These are phyloP conservation scores for Globisporangium heterothallicum DNA, from an alignment of 352 stramenopile species.

Conservation along the genomic window DNA sequence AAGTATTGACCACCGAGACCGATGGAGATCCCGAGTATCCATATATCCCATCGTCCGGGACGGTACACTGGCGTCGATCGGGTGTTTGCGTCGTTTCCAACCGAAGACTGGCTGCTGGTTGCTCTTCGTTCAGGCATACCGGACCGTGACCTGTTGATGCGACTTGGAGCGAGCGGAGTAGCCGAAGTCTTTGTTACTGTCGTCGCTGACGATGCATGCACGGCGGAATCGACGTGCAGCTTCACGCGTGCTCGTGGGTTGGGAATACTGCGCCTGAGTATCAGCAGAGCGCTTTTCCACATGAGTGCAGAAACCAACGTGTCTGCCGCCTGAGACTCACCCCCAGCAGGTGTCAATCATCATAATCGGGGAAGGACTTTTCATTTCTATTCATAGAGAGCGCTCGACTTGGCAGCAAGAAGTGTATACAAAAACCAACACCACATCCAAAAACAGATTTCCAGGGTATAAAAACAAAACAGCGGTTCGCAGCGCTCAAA, in stretches of 20 bases:
- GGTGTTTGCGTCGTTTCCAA: slow-evolving; percentile 96
- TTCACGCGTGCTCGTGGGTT: slow-evolving; percentile 10
- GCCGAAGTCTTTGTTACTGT: neutral
- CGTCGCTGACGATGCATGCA: neutral
- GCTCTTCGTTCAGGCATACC: neutral
- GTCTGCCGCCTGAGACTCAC: too few species aligned
- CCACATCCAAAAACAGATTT: too few species aligned
- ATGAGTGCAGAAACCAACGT: slow-evolving; percentile 8
- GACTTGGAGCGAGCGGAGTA: neutral
- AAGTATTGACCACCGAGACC: slow-evolving; percentile 33
- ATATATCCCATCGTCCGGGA: slow-evolving; percentile 79
- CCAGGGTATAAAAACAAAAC: too few species aligned
- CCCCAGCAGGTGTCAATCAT: too few species aligned
- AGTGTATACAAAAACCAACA: too few species aligned
- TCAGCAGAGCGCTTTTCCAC: slow-evolving; percentile 1
- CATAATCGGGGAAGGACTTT: too few species aligned
- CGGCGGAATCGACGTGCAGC: slow-evolving; percentile 8
- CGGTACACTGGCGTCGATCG: slow-evolving; percentile 92
- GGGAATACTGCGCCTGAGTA: neutral
- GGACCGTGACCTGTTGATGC: neutral
- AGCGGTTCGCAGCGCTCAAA: too few species aligned
- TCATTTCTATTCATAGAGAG: too few species aligned
- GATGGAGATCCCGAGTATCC: slow-evolving; percentile 26
- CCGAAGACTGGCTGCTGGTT: slow-evolving; percentile 42
- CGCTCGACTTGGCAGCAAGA: too few species aligned